phyloP scores from a whole-genome alignment of 2,329 filamentous ascomycete genomes.

The Aspergillus ibericus region DNA sequence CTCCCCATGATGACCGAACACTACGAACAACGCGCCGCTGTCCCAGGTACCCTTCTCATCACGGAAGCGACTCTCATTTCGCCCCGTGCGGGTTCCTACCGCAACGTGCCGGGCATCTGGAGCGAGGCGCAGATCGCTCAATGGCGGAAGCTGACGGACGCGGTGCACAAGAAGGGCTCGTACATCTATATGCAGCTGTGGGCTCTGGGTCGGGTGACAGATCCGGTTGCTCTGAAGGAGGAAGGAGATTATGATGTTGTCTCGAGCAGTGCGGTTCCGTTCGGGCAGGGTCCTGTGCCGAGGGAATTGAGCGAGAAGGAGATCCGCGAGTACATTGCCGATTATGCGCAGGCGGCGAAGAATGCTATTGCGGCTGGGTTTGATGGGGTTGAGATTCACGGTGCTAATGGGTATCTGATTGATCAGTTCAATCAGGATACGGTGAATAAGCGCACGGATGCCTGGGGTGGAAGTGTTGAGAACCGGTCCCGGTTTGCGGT shows the following conservation, averaged over 20 bases:
- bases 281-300: conserved; percentile 30
- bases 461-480: conserved; percentile 53
- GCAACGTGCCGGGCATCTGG: conserved; percentile 60
- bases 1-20: conserved; percentile 49
- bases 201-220: conserved; percentile 58
- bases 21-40: conserved; percentile 55
- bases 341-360: conserved; percentile 48
- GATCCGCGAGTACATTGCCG: conserved; percentile 43
- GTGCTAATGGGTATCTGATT: conserved; percentile 52
- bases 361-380: conserved; percentile 58
- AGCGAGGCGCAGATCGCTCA: conserved; percentile 56
- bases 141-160: conserved; percentile 62
- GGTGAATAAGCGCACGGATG: conserved; percentile 50
- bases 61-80: conserved; percentile 58
- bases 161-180: conserved; percentile 62
- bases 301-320: conserved; percentile 40
- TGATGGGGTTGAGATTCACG: conserved; percentile 54
- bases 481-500: conserved; percentile 55
- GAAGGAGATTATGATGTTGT: conserved; percentile 17
- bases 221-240: conserved; percentile 30
- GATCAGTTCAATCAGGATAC: conserved; percentile 54
- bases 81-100: conserved; percentile 48
- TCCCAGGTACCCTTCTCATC: conserved; percentile 58
- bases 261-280: conserved; percentile 24
- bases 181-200: conserved; percentile 65